phyloP scores from a whole-genome alignment of 352 stramenopile species.

The Phytophthora citrophthora region DNA sequence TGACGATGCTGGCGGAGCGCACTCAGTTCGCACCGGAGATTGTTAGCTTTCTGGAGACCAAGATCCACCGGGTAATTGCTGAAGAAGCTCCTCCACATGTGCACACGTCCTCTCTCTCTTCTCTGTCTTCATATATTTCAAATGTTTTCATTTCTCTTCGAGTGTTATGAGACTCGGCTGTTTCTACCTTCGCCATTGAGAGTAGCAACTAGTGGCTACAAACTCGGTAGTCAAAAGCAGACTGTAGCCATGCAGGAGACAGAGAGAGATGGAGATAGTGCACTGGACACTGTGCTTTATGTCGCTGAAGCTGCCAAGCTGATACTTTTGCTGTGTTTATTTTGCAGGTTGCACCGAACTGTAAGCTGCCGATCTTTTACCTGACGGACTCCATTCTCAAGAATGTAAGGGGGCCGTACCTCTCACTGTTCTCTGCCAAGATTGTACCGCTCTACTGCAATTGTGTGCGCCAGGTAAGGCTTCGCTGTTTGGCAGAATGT shows the following conservation, averaged over 20 bases:
- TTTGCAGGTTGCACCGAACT: conserved; percentile 69
- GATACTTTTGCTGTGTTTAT: conserved; percentile 24
- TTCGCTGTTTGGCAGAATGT: not conserved
- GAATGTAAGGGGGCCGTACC: conserved; percentile 83
- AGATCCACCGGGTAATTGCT: conserved; percentile 84
- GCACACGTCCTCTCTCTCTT: conserved; percentile 5
- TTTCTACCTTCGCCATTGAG: not conserved
- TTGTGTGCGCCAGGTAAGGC: conserved; percentile 74
- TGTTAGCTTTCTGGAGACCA: conserved; percentile 90
- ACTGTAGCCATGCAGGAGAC: not conserved
- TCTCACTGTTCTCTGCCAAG: conserved; percentile 64
- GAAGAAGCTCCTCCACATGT: conserved; percentile 9
- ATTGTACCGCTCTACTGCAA: conserved; percentile 89
- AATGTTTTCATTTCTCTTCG: not conserved
- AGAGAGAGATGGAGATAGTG: conserved; percentile 13
- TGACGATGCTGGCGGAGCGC: conserved; percentile 87
- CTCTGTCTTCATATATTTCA: conserved; percentile 1
- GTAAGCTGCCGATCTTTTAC: conserved; percentile 92
- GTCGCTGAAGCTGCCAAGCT: conserved; percentile 5
- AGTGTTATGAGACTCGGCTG: not conserved
- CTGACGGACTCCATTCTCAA: conserved; percentile 92
- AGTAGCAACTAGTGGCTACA: not conserved
- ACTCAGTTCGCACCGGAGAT: conserved; percentile 79
- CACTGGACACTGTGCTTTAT: not conserved
- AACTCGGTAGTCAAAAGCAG: not conserved